Percentiles rank a stretch among this genome's conserved stretches.
Evolutionary conservation across 2,329 filamentous ascomycete genomes (phyloP).

Genomic region (Fusarium pilosicola): DNA sequence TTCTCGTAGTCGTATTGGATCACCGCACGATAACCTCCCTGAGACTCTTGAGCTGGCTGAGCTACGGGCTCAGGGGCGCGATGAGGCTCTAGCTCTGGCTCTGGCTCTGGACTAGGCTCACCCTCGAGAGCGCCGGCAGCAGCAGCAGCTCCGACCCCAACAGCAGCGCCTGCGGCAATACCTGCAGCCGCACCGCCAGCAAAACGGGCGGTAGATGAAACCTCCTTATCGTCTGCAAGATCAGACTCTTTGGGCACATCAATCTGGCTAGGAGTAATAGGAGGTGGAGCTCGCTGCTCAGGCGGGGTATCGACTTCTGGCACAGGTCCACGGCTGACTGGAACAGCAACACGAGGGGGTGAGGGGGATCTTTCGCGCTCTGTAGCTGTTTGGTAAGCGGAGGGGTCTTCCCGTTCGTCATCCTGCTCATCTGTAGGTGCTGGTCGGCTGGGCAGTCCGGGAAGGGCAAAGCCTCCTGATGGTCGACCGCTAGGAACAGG

Average conservation of each 20-base stretch:
- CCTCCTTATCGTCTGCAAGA: conserved; percentile 70
- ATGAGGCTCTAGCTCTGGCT: conserved; percentile 16
- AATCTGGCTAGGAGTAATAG: conserved; percentile 72
- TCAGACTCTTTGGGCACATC: conserved; percentile 73
- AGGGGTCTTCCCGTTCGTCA: conserved; percentile 62
- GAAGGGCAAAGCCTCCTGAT: conserved; percentile 79
- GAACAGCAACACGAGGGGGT: conserved; percentile 86
- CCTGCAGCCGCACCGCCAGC: conserved; percentile 65
- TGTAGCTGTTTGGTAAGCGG: conserved; percentile 46
- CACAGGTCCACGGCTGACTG: conserved; percentile 74
- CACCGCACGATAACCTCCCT: conserved; percentile 75
- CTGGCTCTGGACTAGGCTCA: conserved; percentile 29
- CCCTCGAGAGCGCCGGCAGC: conserved; percentile 41
- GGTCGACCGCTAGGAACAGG: conserved; percentile 71
- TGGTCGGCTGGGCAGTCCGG: conserved; percentile 75
- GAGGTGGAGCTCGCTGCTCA: conserved; percentile 62
- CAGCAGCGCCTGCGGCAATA: conserved; percentile 35
- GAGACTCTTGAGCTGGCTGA: conserved; percentile 36
- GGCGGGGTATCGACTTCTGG: conserved; percentile 62
- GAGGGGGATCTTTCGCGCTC: conserved; percentile 67
- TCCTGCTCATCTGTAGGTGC: conserved; percentile 59
- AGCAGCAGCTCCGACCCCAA: conserved; percentile 34
- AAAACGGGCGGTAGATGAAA: conserved; percentile 68
- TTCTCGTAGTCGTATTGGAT: conserved; percentile 97
- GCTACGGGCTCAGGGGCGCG: conserved; percentile 19